Conservation (phyloP, 306 rosid species). For the Cucumis melo region DNA sequence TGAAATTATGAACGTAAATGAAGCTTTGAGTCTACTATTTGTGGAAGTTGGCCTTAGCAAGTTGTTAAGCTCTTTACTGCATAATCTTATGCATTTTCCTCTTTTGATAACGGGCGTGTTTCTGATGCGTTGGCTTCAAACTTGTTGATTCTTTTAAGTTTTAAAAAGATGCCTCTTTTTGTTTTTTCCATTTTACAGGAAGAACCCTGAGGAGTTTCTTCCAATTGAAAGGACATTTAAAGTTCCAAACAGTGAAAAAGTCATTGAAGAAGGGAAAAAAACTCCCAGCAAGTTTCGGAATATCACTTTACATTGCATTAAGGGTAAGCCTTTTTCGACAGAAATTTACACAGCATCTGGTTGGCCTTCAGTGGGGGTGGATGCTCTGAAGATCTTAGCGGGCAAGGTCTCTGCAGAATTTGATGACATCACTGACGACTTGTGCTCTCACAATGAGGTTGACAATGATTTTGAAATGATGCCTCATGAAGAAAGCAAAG, state of each 20-base stretch:
- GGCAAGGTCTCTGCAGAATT: constrained; percentile 80
- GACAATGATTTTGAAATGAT: constrained; percentile 21
- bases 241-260: constrained; percentile 58
- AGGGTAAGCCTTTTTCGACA: constrained; percentile 26
- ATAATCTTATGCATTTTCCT: background rate
- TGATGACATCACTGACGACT: constrained; percentile 36
- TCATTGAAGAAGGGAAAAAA: constrained; percentile 71
- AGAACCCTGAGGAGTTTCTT: constrained; percentile 36
- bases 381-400: constrained; percentile 65
- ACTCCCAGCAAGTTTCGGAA: constrained; percentile 47
- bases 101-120: background rate
- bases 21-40: background rate
- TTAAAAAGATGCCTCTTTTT: constrained; percentile 6
- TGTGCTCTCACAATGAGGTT: constrained; percentile 16
- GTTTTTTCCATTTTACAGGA: constrained; percentile 42
- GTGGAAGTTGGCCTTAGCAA: background rate
- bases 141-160: background rate
- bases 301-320: constrained; percentile 34
- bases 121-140: background rate
- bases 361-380: constrained; percentile 88
- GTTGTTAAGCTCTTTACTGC: background rate
- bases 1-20: background rate
- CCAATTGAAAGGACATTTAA: constrained; percentile 53
- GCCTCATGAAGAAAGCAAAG: constrained; percentile 16
- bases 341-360: constrained; percentile 78